Conservation (phyloP, 768 basidiomycete species). For the Thelephora aurantiotincta region DNA sequence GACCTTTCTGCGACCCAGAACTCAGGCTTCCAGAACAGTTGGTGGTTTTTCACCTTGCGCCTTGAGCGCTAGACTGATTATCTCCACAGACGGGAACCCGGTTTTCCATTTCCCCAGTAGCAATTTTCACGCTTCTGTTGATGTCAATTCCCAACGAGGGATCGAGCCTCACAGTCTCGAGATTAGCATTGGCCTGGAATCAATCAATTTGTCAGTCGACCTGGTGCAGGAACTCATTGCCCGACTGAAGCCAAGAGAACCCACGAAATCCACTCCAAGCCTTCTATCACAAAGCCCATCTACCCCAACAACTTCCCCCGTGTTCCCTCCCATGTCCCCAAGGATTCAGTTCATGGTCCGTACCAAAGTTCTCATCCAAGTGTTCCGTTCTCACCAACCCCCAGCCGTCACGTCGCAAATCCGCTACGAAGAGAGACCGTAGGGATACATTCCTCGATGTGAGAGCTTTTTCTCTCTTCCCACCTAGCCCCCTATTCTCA, state of each 20-base stretch:
- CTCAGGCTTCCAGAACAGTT: neutral
- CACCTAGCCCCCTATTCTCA: constrained; percentile 7
- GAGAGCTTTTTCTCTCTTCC: no score
- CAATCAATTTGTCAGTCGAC: constrained; percentile 34
- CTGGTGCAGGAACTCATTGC: constrained; percentile 19
- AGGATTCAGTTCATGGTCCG: constrained; percentile 6
- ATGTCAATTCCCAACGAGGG: constrained; percentile 45
- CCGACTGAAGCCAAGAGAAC: constrained; percentile 5
- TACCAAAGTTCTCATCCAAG: constrained; percentile 13
- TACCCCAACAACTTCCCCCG: neutral
- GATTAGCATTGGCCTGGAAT: constrained; percentile 28
- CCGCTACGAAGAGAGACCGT: no score
- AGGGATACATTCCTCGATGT: no score
- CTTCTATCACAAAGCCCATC: neutral
- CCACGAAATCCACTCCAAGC: neutral
- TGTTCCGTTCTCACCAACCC: no score
- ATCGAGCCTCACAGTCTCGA: constrained; percentile 41
- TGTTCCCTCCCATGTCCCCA: constrained; percentile 1
- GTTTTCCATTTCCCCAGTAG: constrained; percentile 37
- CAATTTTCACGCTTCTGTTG: constrained; percentile 30
- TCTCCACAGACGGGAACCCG: neutral
- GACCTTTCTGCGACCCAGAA: constrained; percentile 27
- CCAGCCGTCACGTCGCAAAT: no score
- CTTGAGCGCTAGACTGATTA: neutral
- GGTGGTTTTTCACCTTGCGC: neutral